Evolutionary conservation across 1,284 basidiomycete species (phyloP).

Genomic region (Amylostereum chailletii): DNA sequence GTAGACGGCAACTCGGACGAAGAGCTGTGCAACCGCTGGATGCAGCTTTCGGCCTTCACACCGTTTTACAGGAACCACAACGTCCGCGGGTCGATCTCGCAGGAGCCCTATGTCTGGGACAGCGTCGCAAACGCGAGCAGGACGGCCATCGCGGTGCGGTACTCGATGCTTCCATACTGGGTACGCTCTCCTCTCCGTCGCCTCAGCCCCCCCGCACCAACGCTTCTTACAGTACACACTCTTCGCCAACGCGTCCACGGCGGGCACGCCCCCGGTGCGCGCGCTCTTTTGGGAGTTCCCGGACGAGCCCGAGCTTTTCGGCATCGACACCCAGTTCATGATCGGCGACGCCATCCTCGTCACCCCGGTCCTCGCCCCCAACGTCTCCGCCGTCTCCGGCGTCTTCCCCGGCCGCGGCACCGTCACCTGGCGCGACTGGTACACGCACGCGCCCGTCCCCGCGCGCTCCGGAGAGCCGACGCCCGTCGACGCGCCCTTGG

Average conservation of each 20-base stretch:
- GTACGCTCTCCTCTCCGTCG: constrained; percentile 25
- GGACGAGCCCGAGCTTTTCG: constrained; percentile 55
- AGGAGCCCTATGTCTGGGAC: constrained; percentile 73
- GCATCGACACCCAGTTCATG: constrained; percentile 62
- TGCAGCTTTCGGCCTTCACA: constrained; percentile 69
- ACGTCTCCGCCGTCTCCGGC: constrained; percentile 45
- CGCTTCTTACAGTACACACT: constrained; percentile 49
- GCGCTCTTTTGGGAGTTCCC: constrained; percentile 76
- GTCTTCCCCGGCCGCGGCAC: constrained; percentile 54
- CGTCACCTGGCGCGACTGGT: constrained; percentile 70
- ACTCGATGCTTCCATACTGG: constrained; percentile 69
- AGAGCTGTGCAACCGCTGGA: constrained; percentile 78
- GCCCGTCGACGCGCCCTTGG: constrained; percentile 48
- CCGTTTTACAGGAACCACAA: constrained; percentile 73
- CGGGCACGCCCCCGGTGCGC: constrained; percentile 60
- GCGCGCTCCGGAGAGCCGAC: constrained; percentile 28
- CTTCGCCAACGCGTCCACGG: constrained; percentile 56
- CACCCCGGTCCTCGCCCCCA: constrained; percentile 64
- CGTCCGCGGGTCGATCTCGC: constrained; percentile 45
- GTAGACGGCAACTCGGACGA: constrained; percentile 66
- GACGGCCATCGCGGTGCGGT: constrained; percentile 57
- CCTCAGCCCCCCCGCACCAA: background rate
- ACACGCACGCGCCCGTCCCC: constrained; percentile 49
- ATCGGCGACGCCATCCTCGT: constrained; percentile 63
- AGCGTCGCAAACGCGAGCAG: constrained; percentile 66